Evolutionary conservation across 1,284 basidiomycete genomes (phyloP).

Genomic region (Malassezia japonica): DNA sequence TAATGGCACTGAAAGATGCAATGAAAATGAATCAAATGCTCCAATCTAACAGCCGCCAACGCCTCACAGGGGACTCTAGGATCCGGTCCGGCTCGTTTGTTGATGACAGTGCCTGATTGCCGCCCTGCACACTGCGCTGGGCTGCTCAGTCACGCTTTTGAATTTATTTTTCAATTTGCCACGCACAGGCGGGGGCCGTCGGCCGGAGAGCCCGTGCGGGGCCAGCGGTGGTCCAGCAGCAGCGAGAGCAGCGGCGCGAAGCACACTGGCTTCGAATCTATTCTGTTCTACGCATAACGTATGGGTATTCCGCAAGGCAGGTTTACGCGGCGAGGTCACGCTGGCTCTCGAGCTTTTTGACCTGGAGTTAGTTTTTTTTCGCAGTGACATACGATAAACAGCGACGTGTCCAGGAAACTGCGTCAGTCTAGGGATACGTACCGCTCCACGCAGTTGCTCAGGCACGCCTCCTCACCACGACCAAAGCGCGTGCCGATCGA

Average conservation of each 20-base stretch:
- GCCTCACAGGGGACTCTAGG: not conserved
- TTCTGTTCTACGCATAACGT: too few species aligned
- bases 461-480: slow-evolving; percentile 69
- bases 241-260: too few species aligned
- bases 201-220: not conserved
- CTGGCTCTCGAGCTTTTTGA: slow-evolving; percentile 64
- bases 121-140: not conserved
- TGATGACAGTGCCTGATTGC: slow-evolving; percentile 1
- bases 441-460: slow-evolving; percentile 76
- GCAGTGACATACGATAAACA: slow-evolving; percentile 34
- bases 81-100: slow-evolving; percentile 2
- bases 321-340: slow-evolving; percentile 17
- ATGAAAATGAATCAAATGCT: slow-evolving; percentile 17
- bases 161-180: not conserved
- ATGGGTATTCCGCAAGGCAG: not conserved
- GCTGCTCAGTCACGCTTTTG: not conserved
- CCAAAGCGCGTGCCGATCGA: slow-evolving; percentile 76
- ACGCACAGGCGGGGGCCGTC: not conserved
- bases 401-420: slow-evolving; percentile 82
- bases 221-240: too few species aligned
- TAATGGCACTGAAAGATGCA: slow-evolving; percentile 10
- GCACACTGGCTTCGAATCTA: too few species aligned
- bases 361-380: slow-evolving; percentile 14
- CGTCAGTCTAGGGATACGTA: slow-evolving; percentile 12
- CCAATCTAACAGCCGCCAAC: not conserved